Base-by-base conservation (phyloP, 106 monocot species). In the Vanilla planifolia region DNA sequence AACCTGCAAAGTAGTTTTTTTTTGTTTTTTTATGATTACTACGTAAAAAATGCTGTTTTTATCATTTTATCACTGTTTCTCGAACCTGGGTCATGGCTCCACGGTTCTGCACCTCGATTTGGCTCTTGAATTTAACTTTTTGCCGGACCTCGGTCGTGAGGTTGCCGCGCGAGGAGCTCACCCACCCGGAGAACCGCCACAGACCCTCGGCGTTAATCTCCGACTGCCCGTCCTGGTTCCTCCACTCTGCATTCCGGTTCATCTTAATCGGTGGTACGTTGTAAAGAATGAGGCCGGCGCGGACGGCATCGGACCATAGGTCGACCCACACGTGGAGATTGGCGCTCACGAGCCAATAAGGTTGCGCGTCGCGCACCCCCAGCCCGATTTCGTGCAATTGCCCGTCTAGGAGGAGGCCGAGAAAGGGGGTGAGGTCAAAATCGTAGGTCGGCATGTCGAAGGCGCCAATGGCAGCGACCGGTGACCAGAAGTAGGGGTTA, bases 281-380 rank as follows among this genome's bases (percentile, higher is more conserved):
- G 55, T 82, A 73, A 3, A 35, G 22, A 8, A 69, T 17, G 4
- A 82, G 25, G 17, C 55, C 51, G 8, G 81, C 76, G 11, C 40
- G 30, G 28, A 73, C 65, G 0, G 59, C 6, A 33, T 47, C 43
- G 14, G 67, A 58, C 16, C 59, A 23, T 1, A 50, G 44, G 23
- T 82, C 81, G 17, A 82, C 23, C 82, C 82, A 82, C 21, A 82
- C 65, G 53, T 82, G 82, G 23, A 82, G 56, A 33, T 82, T 82
- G 1, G 73, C 82, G 28, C 53, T 67, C 8, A 82, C 65, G 6
- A 82, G 71, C 80, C 80, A 80, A 67, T 60, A 63, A 0, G 75
- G 13, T 20, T 45, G 40, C 32, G 59, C 56, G 19, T 80, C 61
- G 8, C 29, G 61, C 7, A 80, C 67, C 6, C 80, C 71, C 24